Evolutionary conservation across 352 stramenopile genomes (phyloP), one percentile per base, ranked within the genome.

Genomic region (Globisporangium okanoganense): DNA sequence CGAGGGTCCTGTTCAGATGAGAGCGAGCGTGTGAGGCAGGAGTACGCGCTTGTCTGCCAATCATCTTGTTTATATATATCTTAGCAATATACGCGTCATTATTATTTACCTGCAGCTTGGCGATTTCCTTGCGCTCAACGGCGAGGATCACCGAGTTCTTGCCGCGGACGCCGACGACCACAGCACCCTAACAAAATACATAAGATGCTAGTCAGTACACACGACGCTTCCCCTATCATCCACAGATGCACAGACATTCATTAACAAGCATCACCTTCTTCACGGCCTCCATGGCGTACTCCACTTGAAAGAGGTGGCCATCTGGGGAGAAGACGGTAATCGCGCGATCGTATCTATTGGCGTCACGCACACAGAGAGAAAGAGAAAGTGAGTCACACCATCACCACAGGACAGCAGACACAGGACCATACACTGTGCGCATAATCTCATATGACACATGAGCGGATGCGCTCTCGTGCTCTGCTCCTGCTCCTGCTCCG

Each of bases 271-370:
- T n/a, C n/a, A 85, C 88, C 75, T 97, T 95, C 76, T 98, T 98
- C 13, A 99, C 97, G 33, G 97, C 97, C 72, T 99, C 97, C 92
- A 99, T 99, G 63, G 97, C 97, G 84, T 99, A 99, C 86, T 99
- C 97, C 10, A 99, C 97, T 75, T 99, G 96, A 78, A 99, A 99
- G 68, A 99, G 85, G 75, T 99, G 97, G 38, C 97, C 97, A 83
- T 99, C 97, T 8, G 97, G 97, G 70, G 95, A 99, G 82, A 99
- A 99, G 35, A 99, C 96, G 56, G 97, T 99, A 74, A 99, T 99
- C 41, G 97, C 97, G 69, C 97, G 94, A 83, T 99, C 97, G 79
- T 99, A 99, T 79, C 96, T 99, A 36, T 20, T 25, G 5, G 2
- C n/a, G n/a, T 35, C 18, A 29, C 14, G 8, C n/a, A 7, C 1